Conservation (phyloP, 2,329 filamentous ascomycete species). For the Monilinia vaccinii-corymbosi region DNA sequence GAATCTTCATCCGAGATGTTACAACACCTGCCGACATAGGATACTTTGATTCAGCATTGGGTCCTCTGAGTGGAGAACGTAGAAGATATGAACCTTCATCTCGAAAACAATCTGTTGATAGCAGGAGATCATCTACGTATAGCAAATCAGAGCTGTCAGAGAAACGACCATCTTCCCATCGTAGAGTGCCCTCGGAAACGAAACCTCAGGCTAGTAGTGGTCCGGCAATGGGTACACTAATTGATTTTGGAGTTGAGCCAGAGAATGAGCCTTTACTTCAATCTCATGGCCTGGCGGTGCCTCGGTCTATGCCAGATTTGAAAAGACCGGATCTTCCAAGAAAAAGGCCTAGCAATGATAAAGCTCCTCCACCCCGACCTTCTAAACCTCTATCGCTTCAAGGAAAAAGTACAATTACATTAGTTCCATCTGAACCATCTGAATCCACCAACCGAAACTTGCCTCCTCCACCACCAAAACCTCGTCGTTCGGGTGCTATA, state of each 20-base stretch:
- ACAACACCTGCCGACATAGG: constrained; percentile 65
- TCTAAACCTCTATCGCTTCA: constrained; percentile 48
- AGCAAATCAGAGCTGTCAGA: constrained; percentile 14
- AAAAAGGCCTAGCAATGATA: constrained; percentile 22
- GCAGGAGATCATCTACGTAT: constrained; percentile 12
- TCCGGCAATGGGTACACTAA: constrained; percentile 44
- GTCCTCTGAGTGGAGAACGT: constrained; percentile 24
- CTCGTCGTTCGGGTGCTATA: constrained; percentile 17
- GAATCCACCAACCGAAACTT: constrained; percentile 34
- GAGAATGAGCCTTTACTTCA: constrained; percentile 32
- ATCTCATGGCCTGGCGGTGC: constrained; percentile 24
- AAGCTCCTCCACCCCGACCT: constrained; percentile 44
- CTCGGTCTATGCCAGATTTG: constrained; percentile 24
- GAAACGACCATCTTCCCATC: constrained; percentile 23
- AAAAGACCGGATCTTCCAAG: constrained; percentile 24
- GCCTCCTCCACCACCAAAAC: constrained; percentile 28
- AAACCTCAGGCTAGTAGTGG: constrained; percentile 29
- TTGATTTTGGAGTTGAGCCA: constrained; percentile 50
- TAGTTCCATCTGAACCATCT: constrained; percentile 30
- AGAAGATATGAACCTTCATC: constrained; percentile 12
- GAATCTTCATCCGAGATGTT: constrained; percentile 92
- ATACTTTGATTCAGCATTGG: constrained; percentile 59
- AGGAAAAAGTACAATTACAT: constrained; percentile 28
- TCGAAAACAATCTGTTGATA: constrained; percentile 17
- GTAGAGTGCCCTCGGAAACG: constrained; percentile 20